Conservation (phyloP, 306 rosid genomes). For the Cucurbita maxima region DNA sequence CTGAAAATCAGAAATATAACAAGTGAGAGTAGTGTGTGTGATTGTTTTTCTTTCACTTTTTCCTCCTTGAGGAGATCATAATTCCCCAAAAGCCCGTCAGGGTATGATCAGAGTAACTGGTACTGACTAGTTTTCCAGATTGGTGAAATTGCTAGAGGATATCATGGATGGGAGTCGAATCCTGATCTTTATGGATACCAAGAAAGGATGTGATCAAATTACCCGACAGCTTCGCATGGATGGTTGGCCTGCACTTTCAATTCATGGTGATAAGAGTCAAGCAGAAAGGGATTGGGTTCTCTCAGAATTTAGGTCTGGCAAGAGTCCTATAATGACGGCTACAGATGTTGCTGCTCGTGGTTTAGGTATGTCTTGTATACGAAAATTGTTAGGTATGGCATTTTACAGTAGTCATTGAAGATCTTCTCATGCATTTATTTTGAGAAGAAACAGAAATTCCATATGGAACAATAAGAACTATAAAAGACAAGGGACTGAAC, state of each 20-base stretch:
- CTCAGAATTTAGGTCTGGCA: constrained; percentile 89
- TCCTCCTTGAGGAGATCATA: background rate
- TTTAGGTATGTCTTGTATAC: constrained; percentile 41
- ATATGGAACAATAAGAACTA: background rate
- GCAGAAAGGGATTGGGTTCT: constrained; percentile 99
- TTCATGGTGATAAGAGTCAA: constrained; percentile 97
- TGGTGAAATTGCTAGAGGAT: constrained; percentile 90
- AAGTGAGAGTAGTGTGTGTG: constrained; percentile 34
- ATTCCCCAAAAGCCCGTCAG: constrained; percentile 1
- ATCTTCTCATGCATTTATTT: background rate
- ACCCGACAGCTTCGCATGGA: constrained; percentile 96
- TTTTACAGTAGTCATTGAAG: background rate
- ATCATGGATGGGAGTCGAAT: constrained; percentile 98
- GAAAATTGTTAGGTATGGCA: background rate
- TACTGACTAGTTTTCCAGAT: constrained; percentile 35
- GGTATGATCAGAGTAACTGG: constrained; percentile 10
- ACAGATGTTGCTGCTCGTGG: constrained; percentile 99
- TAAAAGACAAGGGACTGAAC: background rate
- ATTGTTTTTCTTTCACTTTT: background rate
- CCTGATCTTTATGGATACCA: constrained; percentile 92
- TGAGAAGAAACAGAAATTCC: background rate
- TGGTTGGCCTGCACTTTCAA: constrained; percentile 99
- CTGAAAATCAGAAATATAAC: constrained; percentile 92
- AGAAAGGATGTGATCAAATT: constrained; percentile 93
- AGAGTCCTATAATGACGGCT: constrained; percentile 97